Evolutionary conservation across 2,329 filamentous ascomycete genomes (phyloP), one percentile per base, ranked within the genome.

Genomic region (Talaromyces sp.): DNA sequence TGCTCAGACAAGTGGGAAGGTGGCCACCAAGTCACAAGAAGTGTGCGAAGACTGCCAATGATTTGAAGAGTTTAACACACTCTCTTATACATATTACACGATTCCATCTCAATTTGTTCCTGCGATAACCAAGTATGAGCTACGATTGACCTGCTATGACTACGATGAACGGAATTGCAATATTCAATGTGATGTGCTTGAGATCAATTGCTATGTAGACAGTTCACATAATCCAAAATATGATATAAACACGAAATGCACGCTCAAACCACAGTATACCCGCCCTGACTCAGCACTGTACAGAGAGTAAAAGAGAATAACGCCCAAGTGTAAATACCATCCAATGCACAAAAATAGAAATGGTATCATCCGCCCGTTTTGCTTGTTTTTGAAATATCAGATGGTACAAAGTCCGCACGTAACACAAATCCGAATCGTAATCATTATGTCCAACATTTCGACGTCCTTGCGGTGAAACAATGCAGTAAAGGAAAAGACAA

Each of bases 1-100:
- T 12, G 6, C 46, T 31, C 44, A 60, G 23, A 33, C 48, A 52
- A 25, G 21, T 40, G 31, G 52, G 14, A 46, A 60, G 11, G n/a
- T 40, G 14, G 66, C 76, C 39, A 70, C 25, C 23, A 42, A 67
- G 28, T 60, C 60, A 33, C 58, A 65, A 44, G 65, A 65, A 14
- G 65, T 63, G 31, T 73, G 71, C 62, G 66, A 72, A 63, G 70
- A 73, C 65, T 72, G 71, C 64, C 66, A 67, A 55, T 70, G 62
- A 63, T 21, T 23, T 16, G 23, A 28, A 16, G 16, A n/a, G n/a
- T n/a, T n/a, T 23, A 14, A 5, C 9, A 21, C 23, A 12, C 37
- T 54, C 50, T 50, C 25, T n/a, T 54, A n/a, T 37, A 54, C 11
- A 54, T 21, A 23, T 3, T 37, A 8, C 2, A 14, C 28, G n/a